phyloP scores from a whole-genome alignment of 2,329 filamentous ascomycete species.

The Pseudocercospora fuligena region DNA sequence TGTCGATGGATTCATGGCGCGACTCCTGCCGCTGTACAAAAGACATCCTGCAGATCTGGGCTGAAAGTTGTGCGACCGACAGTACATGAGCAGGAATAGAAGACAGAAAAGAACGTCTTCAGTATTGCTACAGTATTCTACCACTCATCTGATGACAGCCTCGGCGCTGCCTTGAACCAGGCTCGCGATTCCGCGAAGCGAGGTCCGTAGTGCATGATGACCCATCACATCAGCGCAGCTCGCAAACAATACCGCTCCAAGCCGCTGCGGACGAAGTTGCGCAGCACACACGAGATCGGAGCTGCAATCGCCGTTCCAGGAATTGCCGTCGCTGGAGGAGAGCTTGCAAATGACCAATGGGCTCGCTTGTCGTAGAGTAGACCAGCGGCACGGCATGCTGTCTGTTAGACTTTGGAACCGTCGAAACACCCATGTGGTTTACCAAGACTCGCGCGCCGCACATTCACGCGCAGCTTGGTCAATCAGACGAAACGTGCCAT shows the following conservation, averaged over 20 bases:
- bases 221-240: slow-evolving; percentile 3
- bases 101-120: background rate
- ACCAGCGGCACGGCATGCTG: background rate
- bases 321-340: background rate
- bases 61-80: background rate
- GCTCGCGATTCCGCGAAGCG: slow-evolving; percentile 8
- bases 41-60: slow-evolving; percentile 23
- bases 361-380: background rate
- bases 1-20: slow-evolving; percentile 13
- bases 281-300: background rate
- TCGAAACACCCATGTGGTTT: slow-evolving; percentile 1
- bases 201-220: background rate
- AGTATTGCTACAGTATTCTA: background rate
- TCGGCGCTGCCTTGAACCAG: background rate
- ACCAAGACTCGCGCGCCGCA: background rate
- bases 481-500: slow-evolving; percentile 3
- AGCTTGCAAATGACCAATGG: background rate
- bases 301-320: background rate
- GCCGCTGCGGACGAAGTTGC: background rate
- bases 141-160: background rate
- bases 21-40: slow-evolving; percentile 22
- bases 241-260: slow-evolving; percentile 14
- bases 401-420: slow-evolving; percentile 4
- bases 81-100: slow-evolving; percentile 4
- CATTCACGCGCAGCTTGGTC: background rate